A percentile compares a stretch with the other conserved stretches of the same genome.
Evolutionary conservation across 2,329 filamentous ascomycete species (phyloP).

Genomic region (Pseudogymnoascus verrucosus): DNA sequence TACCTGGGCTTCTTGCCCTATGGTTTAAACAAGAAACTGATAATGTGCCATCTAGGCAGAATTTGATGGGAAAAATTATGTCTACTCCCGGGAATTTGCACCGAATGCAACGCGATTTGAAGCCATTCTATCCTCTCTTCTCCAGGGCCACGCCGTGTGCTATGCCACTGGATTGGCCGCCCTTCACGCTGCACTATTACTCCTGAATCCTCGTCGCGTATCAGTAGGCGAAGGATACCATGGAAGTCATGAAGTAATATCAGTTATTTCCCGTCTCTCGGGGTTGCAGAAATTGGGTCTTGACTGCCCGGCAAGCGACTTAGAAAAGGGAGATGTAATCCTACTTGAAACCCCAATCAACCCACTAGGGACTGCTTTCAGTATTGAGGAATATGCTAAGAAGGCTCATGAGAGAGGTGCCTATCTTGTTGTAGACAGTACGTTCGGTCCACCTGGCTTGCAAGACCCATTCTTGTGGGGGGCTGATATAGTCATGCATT

Average conservation of each 20-base stretch:
- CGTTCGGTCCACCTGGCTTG: conserved; percentile 84
- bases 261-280: conserved; percentile 65
- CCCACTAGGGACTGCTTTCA: conserved; percentile 72
- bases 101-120: conserved; percentile 83
- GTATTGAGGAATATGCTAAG: conserved; percentile 63
- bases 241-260: conserved; percentile 81
- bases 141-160: conserved; percentile 62
- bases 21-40: not conserved
- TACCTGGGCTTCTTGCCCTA: not conserved
- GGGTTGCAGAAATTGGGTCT: conserved; percentile 66
- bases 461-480: conserved; percentile 77
- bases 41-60: conserved; percentile 31
- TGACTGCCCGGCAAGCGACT: conserved; percentile 54
- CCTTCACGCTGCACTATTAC: conserved; percentile 80
- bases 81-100: conserved; percentile 75
- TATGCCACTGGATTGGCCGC: conserved; percentile 82
- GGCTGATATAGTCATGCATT: conserved; percentile 85
- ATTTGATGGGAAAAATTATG: conserved; percentile 46
- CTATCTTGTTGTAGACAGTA: conserved; percentile 78
- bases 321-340: conserved; percentile 73
- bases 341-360: conserved; percentile 93
- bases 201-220: conserved; percentile 72
- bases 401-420: conserved; percentile 67
- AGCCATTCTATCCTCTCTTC: conserved; percentile 65
- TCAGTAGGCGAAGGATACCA: conserved; percentile 85